phyloP scores from a whole-genome alignment of 2,329 filamentous ascomycete species.

The Penicillium sp. region DNA sequence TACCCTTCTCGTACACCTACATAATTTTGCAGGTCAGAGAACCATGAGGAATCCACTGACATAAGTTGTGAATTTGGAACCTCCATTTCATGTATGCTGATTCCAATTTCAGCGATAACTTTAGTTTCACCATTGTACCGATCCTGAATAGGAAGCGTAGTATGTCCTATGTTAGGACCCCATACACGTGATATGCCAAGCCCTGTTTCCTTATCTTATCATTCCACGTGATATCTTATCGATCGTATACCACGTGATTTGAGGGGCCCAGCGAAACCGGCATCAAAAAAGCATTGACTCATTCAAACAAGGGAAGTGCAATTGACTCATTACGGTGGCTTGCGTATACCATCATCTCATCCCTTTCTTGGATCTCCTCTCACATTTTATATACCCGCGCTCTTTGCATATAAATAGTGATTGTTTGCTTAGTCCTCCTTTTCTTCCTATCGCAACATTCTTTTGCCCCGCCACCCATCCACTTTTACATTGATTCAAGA shows the following conservation, averaged over 20 bases:
- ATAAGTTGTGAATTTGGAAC: neutral
- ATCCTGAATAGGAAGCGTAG: too few relatives aligned
- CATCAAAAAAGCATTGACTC: conserved; percentile 20
- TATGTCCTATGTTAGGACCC: too few relatives aligned
- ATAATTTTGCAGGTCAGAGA: too few relatives aligned
- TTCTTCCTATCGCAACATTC: conserved; percentile 4
- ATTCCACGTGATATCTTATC: conserved; percentile 13
- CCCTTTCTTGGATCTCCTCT: neutral
- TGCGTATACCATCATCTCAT: neutral
- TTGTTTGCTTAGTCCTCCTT: conserved; percentile 5
- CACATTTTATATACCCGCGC: neutral
- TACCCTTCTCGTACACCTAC: too few relatives aligned
- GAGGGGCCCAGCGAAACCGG: conserved; percentile 14
- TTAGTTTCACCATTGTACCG: too few relatives aligned
- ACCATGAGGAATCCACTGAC: too few relatives aligned
- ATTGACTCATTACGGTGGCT: neutral
- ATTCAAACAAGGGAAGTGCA: neutral
- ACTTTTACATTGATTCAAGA: conserved; percentile 8
- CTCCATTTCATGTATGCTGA: neutral
- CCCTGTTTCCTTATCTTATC: conserved; percentile 17
- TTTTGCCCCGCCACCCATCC: conserved; percentile 9
- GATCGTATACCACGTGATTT: conserved; percentile 12
- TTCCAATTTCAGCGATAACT: too few relatives aligned
- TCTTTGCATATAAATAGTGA: neutral
- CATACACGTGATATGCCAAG: neutral